Base-by-base conservation (phyloP, 2,329 filamentous ascomycete species). In the Ophiostoma himal-ulmi region DNA sequence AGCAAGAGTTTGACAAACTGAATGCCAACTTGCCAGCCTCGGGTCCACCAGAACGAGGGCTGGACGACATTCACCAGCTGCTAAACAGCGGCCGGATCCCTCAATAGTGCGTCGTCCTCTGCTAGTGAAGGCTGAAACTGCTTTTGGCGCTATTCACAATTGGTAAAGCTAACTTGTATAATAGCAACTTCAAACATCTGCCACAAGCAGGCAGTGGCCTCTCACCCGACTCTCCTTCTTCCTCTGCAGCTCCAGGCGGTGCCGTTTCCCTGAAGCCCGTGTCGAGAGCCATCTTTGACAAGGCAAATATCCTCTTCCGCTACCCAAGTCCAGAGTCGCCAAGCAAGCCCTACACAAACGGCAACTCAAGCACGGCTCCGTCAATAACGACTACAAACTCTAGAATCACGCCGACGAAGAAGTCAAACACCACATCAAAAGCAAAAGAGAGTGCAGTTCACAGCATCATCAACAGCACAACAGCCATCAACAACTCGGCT, bases 11-110 rank as follows among this genome's bases (percentile, higher is more conserved):
- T 75, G 87, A 90, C 74, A 85, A 85, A 65, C 81, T 97, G 67
- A 93, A 95, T 76, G 83, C 83, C 73, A 91, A 94, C 77, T 88
- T 89, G 30, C 60, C 34, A 64, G 60, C 71, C 36, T 60, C 70
- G 14, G 70, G 68, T 8, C 67, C 72, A 1, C 62, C 70, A 3
- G 89, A 91, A 75, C 88, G 89, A 75, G 90, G 89, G 13, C 83
- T 94, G 65, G 85, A 90, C 75, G 89, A 94, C 77, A 83, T 97
- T 39, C 86, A 92, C 71, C 88, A 89, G 73, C 85, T 96, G 57
- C 79, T 97, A 11, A 67, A 70, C 70, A 88, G 89, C 76, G 85
- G 88, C 1, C 86, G 89, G n/a, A 88, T 91, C 73, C 89, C 90
- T 11, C 82, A 90, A 75, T 92, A 87, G 90, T 91, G 80, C 20